These are phyloP conservation scores for Trichosphaerium sp. DNA, from an alignment of 78 protist species.

Conservation along the genomic window DNA sequence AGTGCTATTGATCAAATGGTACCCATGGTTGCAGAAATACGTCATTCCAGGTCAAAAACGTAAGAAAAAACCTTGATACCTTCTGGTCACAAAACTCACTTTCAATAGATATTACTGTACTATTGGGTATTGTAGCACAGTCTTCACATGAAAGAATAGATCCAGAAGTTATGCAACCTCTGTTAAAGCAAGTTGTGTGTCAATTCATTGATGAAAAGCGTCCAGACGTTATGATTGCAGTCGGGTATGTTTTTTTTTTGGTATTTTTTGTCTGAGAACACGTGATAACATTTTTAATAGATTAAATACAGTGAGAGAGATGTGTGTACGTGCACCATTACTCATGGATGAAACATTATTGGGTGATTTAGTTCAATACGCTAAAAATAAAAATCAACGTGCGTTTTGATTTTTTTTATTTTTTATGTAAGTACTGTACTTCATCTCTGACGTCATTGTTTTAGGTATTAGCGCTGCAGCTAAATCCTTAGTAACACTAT, in stretches of 20 bases:
- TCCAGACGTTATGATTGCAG: slow-evolving; percentile 63
- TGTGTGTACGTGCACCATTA: slow-evolving; percentile 69
- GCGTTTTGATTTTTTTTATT: slow-evolving; percentile 68
- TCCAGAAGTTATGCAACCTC: slow-evolving; percentile 75
- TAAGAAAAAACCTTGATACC: neutral
- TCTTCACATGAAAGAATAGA: slow-evolving; percentile 79
- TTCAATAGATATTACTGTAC: slow-evolving; percentile 32
- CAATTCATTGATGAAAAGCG: slow-evolving; percentile 73
- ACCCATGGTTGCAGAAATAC: slow-evolving; percentile 67
- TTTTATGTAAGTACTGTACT: slow-evolving; percentile 39
- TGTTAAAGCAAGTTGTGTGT: slow-evolving; percentile 54
- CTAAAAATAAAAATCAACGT: slow-evolving; percentile 45
- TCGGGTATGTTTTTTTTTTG: slow-evolving; percentile 26
- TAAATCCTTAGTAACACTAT: neutral
- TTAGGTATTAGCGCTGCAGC: neutral
- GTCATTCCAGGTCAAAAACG: slow-evolving; percentile 69
- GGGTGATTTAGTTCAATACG: slow-evolving; percentile 59
- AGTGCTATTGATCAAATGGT: slow-evolving; percentile 64
- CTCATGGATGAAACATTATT: slow-evolving; percentile 57
- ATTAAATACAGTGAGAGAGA: slow-evolving; percentile 71
- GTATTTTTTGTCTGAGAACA: neutral
- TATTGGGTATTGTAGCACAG: slow-evolving; percentile 70
- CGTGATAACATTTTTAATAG: neutral
- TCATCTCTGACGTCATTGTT: neutral
- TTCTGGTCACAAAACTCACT: neutral